These are phyloP conservation scores for Cucumis cinereus DNA, from an alignment of 306 rosid species.

Conservation along the genomic window DNA sequence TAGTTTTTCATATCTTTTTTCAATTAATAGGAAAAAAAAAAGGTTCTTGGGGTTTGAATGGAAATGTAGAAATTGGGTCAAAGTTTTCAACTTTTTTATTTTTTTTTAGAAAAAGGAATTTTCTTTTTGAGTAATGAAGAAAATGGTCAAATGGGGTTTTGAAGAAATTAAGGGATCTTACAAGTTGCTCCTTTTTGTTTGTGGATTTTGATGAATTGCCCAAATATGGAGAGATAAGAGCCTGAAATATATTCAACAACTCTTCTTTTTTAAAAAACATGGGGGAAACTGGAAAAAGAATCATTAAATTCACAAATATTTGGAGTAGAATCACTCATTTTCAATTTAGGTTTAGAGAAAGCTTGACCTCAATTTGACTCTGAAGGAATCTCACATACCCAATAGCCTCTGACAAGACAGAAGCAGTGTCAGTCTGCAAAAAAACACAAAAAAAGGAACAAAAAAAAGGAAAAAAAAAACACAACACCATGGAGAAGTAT, in stretches of 20 bases:
- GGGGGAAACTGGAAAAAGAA: not conserved
- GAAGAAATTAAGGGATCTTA: not conserved
- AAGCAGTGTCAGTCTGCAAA: conserved; percentile 99
- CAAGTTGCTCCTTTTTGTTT: not conserved
- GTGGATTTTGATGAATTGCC: not conserved
- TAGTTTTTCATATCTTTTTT: not conserved
- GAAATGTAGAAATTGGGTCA: not conserved
- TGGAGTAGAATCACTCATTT: not conserved
- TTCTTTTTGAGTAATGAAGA: not conserved
- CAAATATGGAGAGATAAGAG: conserved; percentile 19
- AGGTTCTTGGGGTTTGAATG: not conserved
- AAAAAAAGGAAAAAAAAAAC: not conserved
- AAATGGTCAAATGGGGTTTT: not conserved
- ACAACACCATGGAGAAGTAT: not conserved
- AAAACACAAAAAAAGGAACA: conserved; percentile 18
- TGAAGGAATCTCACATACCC: conserved; percentile 81
- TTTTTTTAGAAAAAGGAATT: not conserved
- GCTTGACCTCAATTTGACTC: conserved; percentile 78
- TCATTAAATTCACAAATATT: not conserved
- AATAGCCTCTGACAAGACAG: conserved; percentile 80
- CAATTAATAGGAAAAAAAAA: not conserved
- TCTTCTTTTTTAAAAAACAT: not conserved
- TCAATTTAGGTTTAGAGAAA: conserved; percentile 8
- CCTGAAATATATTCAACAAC: conserved; percentile 26
- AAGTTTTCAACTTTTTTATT: not conserved